Evolutionary conservation across 345 rosid genomes (phyloP).

Genomic region (Bruguiera gymnorhiza): DNA sequence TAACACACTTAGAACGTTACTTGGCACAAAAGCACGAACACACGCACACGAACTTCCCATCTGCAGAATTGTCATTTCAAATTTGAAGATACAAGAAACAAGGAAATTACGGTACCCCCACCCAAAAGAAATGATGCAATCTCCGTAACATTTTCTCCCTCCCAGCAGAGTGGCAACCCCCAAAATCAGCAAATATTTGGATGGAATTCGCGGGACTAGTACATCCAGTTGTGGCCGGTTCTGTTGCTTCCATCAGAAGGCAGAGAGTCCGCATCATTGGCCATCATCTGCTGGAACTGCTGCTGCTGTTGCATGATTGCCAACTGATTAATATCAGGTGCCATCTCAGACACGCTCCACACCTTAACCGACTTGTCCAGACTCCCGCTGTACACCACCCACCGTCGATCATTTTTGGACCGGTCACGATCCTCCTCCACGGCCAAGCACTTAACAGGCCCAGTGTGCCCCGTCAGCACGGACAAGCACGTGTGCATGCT

Average conservation of each 20-base stretch:
- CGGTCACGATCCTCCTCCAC: slow-evolving; percentile 62
- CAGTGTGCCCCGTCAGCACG: slow-evolving; percentile 84
- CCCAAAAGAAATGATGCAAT: too few relatives aligned
- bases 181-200: too few relatives aligned
- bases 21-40: too few relatives aligned
- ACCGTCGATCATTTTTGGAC: slow-evolving; percentile 41
- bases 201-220: too few relatives aligned
- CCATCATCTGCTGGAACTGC: slow-evolving; percentile 17
- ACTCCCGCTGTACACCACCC: slow-evolving; percentile 90
- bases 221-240: neutral
- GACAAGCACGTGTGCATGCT: slow-evolving; percentile 71
- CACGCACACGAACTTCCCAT: too few relatives aligned
- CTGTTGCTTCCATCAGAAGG: slow-evolving; percentile 32
- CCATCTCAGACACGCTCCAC: slow-evolving; percentile 77
- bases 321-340: slow-evolving; percentile 43
- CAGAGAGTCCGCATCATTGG: slow-evolving; percentile 29
- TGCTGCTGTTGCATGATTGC: slow-evolving; percentile 40
- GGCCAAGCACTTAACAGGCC: slow-evolving; percentile 90
- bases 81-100: too few relatives aligned
- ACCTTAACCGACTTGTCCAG: slow-evolving; percentile 93
- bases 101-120: too few relatives aligned
- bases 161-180: too few relatives aligned
- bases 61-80: too few relatives aligned
- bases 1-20: too few relatives aligned
- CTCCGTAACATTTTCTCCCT: too few relatives aligned